phyloP scores from a whole-genome alignment of 148 eudicot species.

The Camellia japonica region DNA sequence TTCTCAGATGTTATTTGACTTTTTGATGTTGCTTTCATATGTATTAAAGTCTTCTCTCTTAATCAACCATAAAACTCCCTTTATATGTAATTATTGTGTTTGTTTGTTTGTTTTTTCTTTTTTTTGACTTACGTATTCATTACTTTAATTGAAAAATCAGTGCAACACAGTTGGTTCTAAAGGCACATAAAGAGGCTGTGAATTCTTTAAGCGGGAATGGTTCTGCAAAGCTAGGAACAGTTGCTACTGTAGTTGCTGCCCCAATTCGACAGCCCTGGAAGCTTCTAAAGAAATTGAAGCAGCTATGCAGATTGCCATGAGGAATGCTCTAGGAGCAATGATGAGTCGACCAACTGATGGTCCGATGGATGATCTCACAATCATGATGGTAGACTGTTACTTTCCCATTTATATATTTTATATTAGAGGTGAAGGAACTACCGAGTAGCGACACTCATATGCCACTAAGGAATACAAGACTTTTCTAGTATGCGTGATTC shows the following conservation, averaged over 20 bases:
- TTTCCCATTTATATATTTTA: neutral
- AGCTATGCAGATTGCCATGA: slow-evolving; percentile 86
- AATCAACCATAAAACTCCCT: neutral
- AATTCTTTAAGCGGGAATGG: slow-evolving; percentile 93
- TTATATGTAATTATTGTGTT: neutral
- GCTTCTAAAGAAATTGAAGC: slow-evolving; percentile 93
- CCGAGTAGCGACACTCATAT: no score
- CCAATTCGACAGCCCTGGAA: slow-evolving; percentile 79
- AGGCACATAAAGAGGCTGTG: slow-evolving; percentile 97
- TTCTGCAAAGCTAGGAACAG: slow-evolving; percentile 75
- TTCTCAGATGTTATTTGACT: neutral
- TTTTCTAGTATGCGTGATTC: no score
- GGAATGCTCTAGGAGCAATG: slow-evolving; percentile 81
- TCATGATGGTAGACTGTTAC: slow-evolving; percentile 68
- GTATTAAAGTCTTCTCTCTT: neutral
- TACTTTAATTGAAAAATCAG: slow-evolving; percentile 36
- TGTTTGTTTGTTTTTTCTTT: neutral
- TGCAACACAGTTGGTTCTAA: slow-evolving; percentile 90
- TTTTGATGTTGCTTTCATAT: neutral
- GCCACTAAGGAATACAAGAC: no score
- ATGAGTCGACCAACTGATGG: slow-evolving; percentile 60
- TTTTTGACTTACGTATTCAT: slow-evolving; percentile 11
- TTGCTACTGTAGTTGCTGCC: slow-evolving; percentile 96
- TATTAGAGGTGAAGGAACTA: no score
- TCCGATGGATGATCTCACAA: slow-evolving; percentile 83